Evolutionary conservation across 2,329 filamentous ascomycete genomes (phyloP).

Genomic region (Fonsecaea nubica): DNA sequence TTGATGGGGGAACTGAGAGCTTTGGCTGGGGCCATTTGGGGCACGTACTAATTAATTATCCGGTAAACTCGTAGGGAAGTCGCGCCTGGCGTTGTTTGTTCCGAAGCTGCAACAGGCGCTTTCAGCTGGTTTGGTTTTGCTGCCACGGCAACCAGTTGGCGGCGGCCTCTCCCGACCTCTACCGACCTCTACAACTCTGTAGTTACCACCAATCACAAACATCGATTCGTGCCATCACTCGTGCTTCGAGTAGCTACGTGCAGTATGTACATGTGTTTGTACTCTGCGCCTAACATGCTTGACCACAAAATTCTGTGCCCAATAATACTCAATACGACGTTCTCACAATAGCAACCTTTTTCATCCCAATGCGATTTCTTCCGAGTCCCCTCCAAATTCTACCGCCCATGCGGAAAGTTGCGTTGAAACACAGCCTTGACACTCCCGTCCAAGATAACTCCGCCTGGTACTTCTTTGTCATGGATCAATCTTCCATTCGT

Average conservation of each 20-base stretch:
- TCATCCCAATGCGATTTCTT: background rate
- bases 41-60: constrained; percentile 1
- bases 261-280: no score
- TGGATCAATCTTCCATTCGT: constrained; percentile 57
- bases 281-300: no score
- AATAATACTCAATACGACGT: background rate
- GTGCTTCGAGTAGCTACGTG: no score
- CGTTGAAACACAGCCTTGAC: constrained; percentile 58
- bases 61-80: background rate
- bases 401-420: constrained; percentile 10
- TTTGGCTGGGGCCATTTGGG: constrained; percentile 9
- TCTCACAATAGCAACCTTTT: background rate
- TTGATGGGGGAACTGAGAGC: constrained; percentile 14
- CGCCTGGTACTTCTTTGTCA: constrained; percentile 61
- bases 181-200: no score
- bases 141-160: constrained; percentile 19
- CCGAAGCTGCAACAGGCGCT: background rate
- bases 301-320: no score
- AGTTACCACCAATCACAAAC: no score
- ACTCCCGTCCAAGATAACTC: constrained; percentile 62
- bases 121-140: background rate
- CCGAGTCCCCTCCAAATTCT: background rate
- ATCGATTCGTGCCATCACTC: no score
- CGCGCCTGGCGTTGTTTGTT: constrained; percentile 21
- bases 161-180: no score